Conservation (phyloP, 305 asterid genomes). For the Solanum hybrid region DNA sequence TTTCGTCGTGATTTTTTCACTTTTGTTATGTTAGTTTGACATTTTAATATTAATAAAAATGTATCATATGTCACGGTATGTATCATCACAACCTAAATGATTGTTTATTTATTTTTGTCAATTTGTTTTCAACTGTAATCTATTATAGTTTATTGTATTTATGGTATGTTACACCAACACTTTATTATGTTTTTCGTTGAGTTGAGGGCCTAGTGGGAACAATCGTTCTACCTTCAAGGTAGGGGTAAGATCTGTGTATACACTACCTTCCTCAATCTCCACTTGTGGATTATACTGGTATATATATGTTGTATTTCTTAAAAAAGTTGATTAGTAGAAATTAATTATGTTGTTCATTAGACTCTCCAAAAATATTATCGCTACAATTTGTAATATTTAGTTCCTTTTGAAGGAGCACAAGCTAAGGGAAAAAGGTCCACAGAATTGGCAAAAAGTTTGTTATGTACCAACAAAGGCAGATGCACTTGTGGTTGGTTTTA, state of each 20-base stretch:
- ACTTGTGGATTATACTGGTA: no score
- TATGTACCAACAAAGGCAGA: constrained; percentile 84
- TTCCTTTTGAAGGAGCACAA: constrained; percentile 45
- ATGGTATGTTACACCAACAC: background rate
- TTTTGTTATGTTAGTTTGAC: no score
- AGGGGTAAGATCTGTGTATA: background rate
- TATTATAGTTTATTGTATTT: no score
- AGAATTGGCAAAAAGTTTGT: constrained; percentile 71
- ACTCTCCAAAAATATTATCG: no score
- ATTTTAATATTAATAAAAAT: no score
- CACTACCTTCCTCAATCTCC: background rate
- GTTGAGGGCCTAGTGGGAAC: background rate
- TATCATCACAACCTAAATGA: no score
- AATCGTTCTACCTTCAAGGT: background rate
- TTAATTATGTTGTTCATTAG: no score
- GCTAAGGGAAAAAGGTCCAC: constrained; percentile 42
- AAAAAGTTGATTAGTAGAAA: background rate
- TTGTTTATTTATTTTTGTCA: no score
- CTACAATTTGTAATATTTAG: no score
- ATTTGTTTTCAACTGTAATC: no score
- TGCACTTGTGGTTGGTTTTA: constrained; percentile 51
- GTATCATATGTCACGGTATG: no score
- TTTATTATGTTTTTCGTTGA: background rate
- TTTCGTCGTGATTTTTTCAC: background rate
- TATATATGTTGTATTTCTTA: background rate